Evolutionary conservation across 2,329 filamentous ascomycete genomes (phyloP).

Genomic region (Tolypocladium cylindrosporum): DNA sequence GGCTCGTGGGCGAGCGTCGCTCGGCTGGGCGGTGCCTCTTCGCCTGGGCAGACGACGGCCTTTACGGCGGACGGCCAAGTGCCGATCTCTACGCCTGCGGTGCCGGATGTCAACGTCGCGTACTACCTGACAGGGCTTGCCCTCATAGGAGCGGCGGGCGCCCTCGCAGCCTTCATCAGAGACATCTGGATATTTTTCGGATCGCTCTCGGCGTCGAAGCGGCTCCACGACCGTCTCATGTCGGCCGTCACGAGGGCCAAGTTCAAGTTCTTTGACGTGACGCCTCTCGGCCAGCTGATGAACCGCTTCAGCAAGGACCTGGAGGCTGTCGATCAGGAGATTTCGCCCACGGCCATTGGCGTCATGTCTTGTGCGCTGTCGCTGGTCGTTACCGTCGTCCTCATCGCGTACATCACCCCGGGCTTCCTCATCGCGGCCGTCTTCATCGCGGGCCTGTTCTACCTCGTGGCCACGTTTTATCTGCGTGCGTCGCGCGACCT

Average conservation of each 20-base stretch:
- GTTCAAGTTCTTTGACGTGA: constrained; percentile 97
- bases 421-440: constrained; percentile 78
- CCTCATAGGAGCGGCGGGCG: constrained; percentile 65
- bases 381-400: constrained; percentile 72
- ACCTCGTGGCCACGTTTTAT: constrained; percentile 78
- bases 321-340: constrained; percentile 89
- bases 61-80: constrained; percentile 6
- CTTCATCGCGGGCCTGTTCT: constrained; percentile 77
- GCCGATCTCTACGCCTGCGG: constrained; percentile 13
- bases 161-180: constrained; percentile 69
- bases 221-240: constrained; percentile 72
- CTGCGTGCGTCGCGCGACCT: constrained; percentile 87
- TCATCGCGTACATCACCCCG: constrained; percentile 85
- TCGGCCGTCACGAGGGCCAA: constrained; percentile 74
- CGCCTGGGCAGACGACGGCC: not conserved
- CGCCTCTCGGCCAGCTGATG: constrained; percentile 91
- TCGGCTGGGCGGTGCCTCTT: constrained; percentile 21
- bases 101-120: constrained; percentile 58
- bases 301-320: constrained; percentile 98
- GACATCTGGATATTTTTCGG: constrained; percentile 90
- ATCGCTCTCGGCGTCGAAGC: constrained; percentile 77
- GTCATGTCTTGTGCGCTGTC: constrained; percentile 54
- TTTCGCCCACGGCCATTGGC: constrained; percentile 80
- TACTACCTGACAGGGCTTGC: constrained; percentile 86
- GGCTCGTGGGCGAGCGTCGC: constrained; percentile 26